These are phyloP conservation scores for Ustilaginoidea virens DNA, from an alignment of 2,329 filamentous ascomycete species.

Conservation along the genomic window DNA sequence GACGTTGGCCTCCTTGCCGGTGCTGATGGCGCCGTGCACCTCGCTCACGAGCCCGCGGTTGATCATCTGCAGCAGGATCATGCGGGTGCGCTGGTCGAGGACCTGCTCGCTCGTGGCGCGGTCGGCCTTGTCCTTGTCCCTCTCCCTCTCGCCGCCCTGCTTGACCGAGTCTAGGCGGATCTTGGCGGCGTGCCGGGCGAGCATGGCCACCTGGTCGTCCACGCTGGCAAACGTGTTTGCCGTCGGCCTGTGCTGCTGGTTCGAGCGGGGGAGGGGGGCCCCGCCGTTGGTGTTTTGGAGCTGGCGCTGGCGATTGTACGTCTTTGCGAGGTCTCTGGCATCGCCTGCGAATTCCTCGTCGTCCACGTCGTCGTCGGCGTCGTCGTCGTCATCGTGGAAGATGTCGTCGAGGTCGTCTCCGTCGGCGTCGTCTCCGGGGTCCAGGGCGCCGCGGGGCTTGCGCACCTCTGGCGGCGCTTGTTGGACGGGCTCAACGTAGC, in stretches of 20 bases:
- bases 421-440: constrained; percentile 16
- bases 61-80: constrained; percentile 93
- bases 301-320: constrained; percentile 72
- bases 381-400: constrained; percentile 30
- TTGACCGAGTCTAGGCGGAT: constrained; percentile 60
- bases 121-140: constrained; percentile 76
- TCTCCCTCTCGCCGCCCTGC: constrained; percentile 31
- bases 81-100: constrained; percentile 80
- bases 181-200: constrained; percentile 74
- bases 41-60: constrained; percentile 81
- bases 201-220: constrained; percentile 76
- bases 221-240: constrained; percentile 67
- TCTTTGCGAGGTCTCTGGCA: constrained; percentile 62
- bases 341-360: constrained; percentile 46
- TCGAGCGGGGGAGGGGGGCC: constrained; percentile 50
- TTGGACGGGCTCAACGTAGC: constrained; percentile 23
- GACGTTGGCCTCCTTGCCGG: constrained; percentile 96
- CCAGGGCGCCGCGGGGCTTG: constrained; percentile 12
- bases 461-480: constrained; percentile 17
- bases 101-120: constrained; percentile 91
- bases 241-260: constrained; percentile 62
- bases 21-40: constrained; percentile 88
- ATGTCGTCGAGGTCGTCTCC: constrained; percentile 26
- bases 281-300: constrained; percentile 28
- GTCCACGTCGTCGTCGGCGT: constrained; percentile 44